Conservation (phyloP, 495 filamentous ascomycete genomes). For the Tuber borchii region DNA sequence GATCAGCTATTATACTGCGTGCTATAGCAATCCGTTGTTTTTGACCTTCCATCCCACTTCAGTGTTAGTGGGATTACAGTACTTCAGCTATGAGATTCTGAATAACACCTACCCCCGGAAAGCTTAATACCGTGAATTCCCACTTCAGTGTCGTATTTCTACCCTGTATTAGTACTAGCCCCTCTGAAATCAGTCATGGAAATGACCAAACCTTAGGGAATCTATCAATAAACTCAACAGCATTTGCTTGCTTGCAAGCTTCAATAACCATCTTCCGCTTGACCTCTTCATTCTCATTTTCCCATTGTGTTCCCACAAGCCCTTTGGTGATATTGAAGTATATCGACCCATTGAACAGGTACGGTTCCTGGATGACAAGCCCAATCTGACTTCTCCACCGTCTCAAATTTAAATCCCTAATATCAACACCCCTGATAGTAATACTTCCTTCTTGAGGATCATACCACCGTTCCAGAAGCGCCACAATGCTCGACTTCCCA, state of each 20-base stretch:
- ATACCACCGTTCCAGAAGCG: slow-evolving; percentile 60
- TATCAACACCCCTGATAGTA: slow-evolving; percentile 19
- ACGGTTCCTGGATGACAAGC: slow-evolving; percentile 61
- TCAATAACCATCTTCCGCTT: slow-evolving; percentile 54
- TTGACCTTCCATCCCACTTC: slow-evolving; percentile 6
- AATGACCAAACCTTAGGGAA: slow-evolving; percentile 50
- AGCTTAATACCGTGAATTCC: slow-evolving; percentile 23
- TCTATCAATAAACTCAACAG: slow-evolving; percentile 54
- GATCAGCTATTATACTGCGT: slow-evolving; percentile 65
- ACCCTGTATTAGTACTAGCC: background rate
- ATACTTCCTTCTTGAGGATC: slow-evolving; percentile 43
- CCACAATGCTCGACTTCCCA: slow-evolving; percentile 63
- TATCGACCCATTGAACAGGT: slow-evolving; percentile 62
- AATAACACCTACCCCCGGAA: slow-evolving; percentile 9
- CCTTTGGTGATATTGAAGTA: slow-evolving; percentile 59
- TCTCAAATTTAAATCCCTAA: slow-evolving; percentile 52
- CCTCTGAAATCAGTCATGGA: background rate
- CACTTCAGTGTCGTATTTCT: slow-evolving; percentile 20
- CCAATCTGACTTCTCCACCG: slow-evolving; percentile 61
- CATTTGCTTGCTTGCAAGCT: slow-evolving; percentile 57
- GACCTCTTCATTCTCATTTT: slow-evolving; percentile 46
- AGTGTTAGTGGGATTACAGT: background rate
- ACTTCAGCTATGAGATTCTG: too few relatives aligned
- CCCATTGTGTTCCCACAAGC: slow-evolving; percentile 56
- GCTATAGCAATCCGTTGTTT: slow-evolving; percentile 51